These are phyloP conservation scores for Clarkia xantiana DNA, from an alignment of 345 rosid genomes.

Conservation along the genomic window DNA sequence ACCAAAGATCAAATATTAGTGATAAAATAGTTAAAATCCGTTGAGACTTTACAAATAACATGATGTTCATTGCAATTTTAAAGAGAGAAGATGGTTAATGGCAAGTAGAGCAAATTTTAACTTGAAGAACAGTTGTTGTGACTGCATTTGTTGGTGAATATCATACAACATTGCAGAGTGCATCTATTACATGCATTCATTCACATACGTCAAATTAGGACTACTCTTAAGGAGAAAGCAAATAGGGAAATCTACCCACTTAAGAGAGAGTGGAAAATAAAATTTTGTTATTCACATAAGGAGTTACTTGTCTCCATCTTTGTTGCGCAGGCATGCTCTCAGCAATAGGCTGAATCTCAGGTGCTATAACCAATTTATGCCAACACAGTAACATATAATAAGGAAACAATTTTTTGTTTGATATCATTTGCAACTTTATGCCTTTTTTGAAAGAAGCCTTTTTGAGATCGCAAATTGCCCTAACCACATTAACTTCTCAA, in stretches of 20 bases:
- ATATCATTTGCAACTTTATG: too few species aligned
- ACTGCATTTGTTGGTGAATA: slow-evolving; percentile 86
- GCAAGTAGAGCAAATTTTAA: slow-evolving; percentile 24
- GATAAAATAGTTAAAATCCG: slow-evolving; percentile 14
- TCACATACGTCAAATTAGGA: slow-evolving; percentile 8
- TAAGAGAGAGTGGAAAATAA: background rate
- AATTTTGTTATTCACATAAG: too few species aligned
- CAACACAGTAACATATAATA: slow-evolving; percentile 78
- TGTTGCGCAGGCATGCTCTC: slow-evolving; percentile 97
- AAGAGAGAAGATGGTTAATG: background rate
- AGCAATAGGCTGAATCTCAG: slow-evolving; percentile 75
- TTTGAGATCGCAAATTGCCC: too few species aligned
- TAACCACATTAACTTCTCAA: too few species aligned
- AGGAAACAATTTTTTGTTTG: too few species aligned
- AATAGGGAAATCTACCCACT: background rate
- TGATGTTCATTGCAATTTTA: too few species aligned
- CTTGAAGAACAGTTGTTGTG: slow-evolving; percentile 94
- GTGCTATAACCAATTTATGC: slow-evolving; percentile 83
- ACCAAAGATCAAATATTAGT: slow-evolving; percentile 16
- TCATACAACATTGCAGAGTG: slow-evolving; percentile 89
- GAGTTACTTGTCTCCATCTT: slow-evolving; percentile 96
- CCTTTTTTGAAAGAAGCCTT: too few species aligned
- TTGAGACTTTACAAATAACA: background rate
- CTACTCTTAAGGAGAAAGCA: background rate
- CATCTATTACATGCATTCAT: slow-evolving; percentile 65